These are phyloP conservation scores for Rhodotorula sp. DNA, from an alignment of 1,284 basidiomycete species.

Conservation along the genomic window DNA sequence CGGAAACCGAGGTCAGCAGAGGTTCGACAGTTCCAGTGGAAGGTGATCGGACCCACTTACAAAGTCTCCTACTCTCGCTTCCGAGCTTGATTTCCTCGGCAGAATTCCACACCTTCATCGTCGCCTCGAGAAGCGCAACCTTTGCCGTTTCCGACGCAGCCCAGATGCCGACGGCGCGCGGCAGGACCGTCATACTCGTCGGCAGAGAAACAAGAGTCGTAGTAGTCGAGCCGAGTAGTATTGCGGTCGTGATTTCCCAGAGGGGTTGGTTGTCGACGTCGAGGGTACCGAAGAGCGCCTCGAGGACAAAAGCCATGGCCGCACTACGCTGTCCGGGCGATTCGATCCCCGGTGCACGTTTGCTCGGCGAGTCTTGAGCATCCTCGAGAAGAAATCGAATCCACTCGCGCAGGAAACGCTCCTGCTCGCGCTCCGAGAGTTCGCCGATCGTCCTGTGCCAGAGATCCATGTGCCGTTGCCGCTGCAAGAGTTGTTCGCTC, in stretches of 20 bases:
- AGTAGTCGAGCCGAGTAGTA: slow-evolving; percentile 7
- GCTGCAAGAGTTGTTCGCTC: slow-evolving; percentile 8
- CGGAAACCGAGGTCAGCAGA: slow-evolving; percentile 42
- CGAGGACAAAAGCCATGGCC: slow-evolving; percentile 13
- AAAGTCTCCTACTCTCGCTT: slow-evolving; percentile 4
- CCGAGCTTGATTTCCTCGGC: slow-evolving; percentile 14
- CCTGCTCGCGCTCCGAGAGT: slow-evolving; percentile 21
- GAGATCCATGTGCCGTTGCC: slow-evolving; percentile 11
- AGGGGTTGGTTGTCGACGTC: not conserved
- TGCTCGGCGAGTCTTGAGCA: not conserved
- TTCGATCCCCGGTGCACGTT: not conserved
- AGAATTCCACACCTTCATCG: slow-evolving; percentile 4
- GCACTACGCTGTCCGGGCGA: not conserved
- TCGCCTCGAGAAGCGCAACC: slow-evolving; percentile 20
- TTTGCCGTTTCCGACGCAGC: not conserved
- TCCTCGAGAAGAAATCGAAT: slow-evolving; percentile 8
- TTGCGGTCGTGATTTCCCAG: not conserved
- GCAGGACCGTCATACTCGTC: not conserved
- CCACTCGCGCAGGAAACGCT: slow-evolving; percentile 17
- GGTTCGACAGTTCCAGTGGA: not conserved
- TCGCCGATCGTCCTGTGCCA: slow-evolving; percentile 17
- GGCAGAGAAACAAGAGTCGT: not conserved
- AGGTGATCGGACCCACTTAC: not conserved
- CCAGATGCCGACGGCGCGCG: slow-evolving; percentile 7
- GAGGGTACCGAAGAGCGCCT: slow-evolving; percentile 22